Base-by-base conservation (phyloP, 2,329 filamentous ascomycete genomes). In the Aspergillus pseudoglaucus region DNA sequence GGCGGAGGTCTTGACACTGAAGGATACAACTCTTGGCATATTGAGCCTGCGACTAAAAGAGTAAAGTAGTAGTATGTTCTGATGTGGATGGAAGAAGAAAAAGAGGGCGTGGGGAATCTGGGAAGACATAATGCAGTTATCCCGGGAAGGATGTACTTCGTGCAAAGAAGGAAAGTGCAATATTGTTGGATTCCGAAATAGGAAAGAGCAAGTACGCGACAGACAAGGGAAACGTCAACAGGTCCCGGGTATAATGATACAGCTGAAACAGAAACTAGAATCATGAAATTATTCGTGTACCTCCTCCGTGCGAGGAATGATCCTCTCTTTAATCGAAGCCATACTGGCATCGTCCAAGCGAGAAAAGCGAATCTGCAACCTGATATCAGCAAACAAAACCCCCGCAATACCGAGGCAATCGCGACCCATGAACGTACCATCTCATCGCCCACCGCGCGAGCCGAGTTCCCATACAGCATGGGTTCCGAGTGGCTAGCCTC, bases 401-500 rank as follows among this genome's bases (percentile, higher is more conserved):
- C 9, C 25, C 25, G 25, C 10, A 17, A 37, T 27, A 20, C 18
- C 14, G 32, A 27, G n/a, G 6, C 4, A 18, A 8, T 2, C 4
- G 0, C 3, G 5, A 41, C 10, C 6, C 9, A 9, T 15, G 8
- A 22, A 42, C 57, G 43, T 75, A 91, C 87, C 68, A 88, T 76
- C 55, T 95, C 88, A 64, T 90, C 86, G 8, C 79, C 69, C 14
- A 70, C 71, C 40, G 60, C 70, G 25, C 72, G 70, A 39, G 77
- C 76, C 4, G 75, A 73, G 49, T 76, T 77, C 5, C 89, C 88
- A 69, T 84, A 97, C 20, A 97, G 70, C 4, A 88, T 83, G 1
- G 83, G 74, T 56, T 97, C 91, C 1, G 88, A 87, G 44, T 89
- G 71, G 60, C 89, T 95, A 8, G 80, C 77, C 44, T 84, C 80